A percentile compares a stretch with the other conserved stretches of the same genome.
These are phyloP conservation scores for Hypoxylon sp. DNA, from an alignment of 2,329 filamentous ascomycete species.

Conservation along the genomic window DNA sequence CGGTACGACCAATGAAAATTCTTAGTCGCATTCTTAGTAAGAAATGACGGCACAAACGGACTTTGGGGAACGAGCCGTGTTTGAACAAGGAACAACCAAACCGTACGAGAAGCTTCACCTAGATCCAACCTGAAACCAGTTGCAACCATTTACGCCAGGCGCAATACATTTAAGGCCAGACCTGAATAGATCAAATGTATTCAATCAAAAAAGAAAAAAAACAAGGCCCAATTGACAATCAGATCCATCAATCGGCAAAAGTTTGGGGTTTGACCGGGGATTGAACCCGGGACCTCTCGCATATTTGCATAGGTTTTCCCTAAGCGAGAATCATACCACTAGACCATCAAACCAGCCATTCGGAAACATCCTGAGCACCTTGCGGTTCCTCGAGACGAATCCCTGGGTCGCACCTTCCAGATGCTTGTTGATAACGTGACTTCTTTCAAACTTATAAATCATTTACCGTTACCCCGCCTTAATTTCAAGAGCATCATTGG, in stretches of 20 bases:
- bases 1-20: not conserved
- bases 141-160: not conserved
- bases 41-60: constrained; percentile 1
- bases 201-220: not conserved
- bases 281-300: constrained; percentile 45
- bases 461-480: not conserved
- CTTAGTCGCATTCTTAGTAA: constrained; percentile 2
- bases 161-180: not conserved
- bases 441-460: not conserved
- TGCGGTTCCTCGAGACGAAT: not conserved
- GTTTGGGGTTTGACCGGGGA: constrained; percentile 35
- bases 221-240: not conserved
- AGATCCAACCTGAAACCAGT: not conserved
- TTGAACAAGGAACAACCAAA: not conserved
- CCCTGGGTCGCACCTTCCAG: not conserved
- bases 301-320: constrained; percentile 22
- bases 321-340: constrained; percentile 29
- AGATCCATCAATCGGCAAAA: constrained; percentile 2
- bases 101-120: not conserved
- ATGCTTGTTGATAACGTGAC: not conserved
- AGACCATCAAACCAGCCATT: constrained; percentile 11
- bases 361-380: not conserved
- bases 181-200: no score
- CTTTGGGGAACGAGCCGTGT: not conserved
- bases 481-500: not conserved